These are phyloP conservation scores for Solanum pennellii DNA, from an alignment of 257 asterid species.

Conservation along the genomic window DNA sequence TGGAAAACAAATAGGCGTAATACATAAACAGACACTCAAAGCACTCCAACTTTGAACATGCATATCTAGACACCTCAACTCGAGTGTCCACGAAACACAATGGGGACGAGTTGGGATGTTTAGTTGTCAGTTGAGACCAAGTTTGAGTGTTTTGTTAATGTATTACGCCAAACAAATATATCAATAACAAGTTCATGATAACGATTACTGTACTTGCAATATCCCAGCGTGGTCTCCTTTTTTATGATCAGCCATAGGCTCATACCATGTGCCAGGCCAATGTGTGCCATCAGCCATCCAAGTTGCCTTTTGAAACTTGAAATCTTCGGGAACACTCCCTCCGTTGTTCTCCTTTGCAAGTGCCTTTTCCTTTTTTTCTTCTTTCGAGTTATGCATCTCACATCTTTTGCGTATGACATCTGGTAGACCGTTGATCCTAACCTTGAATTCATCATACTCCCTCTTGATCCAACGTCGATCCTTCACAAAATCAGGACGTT, in stretches of 20 bases:
- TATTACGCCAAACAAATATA: background rate
- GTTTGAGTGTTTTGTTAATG: background rate
- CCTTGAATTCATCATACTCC: conserved; percentile 94
- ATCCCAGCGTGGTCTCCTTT: conserved; percentile 97
- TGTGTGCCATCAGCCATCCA: conserved; percentile 99
- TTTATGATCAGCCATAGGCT: conserved; percentile 46
- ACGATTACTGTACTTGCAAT: conserved; percentile 40
- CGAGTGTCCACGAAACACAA: background rate
- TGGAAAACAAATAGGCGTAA: background rate
- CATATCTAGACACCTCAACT: background rate
- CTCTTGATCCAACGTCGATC: conserved; percentile 97
- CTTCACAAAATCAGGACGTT: conserved; percentile 70
- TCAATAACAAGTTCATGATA: background rate
- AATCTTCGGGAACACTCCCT: conserved; percentile 36
- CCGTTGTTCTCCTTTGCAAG: conserved; percentile 33
- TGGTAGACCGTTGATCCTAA: conserved; percentile 74
- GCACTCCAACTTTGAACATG: background rate
- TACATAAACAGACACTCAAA: background rate
- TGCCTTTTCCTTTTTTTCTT: conserved; percentile 38
- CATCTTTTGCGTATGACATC: conserved; percentile 72
- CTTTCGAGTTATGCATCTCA: conserved; percentile 50
- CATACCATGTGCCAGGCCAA: conserved; percentile 97
- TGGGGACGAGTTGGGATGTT: background rate
- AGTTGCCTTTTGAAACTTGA: conserved; percentile 42
- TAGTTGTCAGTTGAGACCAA: background rate